phyloP scores from a whole-genome alignment of 768 basidiomycete species.

The Crepidotus variabilis region DNA sequence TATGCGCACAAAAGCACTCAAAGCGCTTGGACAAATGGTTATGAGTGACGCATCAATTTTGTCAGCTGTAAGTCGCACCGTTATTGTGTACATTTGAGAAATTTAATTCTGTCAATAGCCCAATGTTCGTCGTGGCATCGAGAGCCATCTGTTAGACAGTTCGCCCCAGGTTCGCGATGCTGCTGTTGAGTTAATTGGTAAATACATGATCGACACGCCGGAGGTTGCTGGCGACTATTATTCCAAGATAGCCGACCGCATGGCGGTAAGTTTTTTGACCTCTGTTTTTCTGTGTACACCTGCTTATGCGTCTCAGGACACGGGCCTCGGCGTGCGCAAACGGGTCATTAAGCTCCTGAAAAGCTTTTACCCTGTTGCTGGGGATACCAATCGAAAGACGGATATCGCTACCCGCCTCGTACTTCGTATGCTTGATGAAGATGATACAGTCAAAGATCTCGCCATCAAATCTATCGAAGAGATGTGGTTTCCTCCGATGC shows the following conservation, averaged over 20 bases:
- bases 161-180: slow-evolving; percentile 96
- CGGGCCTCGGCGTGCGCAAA: slow-evolving; percentile 90
- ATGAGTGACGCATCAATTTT: slow-evolving; percentile 86
- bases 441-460: slow-evolving; percentile 92
- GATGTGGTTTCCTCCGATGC: slow-evolving; percentile 68
- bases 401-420: slow-evolving; percentile 85
- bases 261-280: slow-evolving; percentile 58
- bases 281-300: not conserved
- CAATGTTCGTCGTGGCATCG: slow-evolving; percentile 82
- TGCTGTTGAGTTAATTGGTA: slow-evolving; percentile 96
- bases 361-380: slow-evolving; percentile 67
- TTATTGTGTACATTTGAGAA: not conserved
- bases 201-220: slow-evolving; percentile 88
- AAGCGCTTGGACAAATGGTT: slow-evolving; percentile 85
- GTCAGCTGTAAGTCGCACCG: slow-evolving; percentile 49
- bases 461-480: slow-evolving; percentile 89
- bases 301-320: slow-evolving; percentile 56
- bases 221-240: slow-evolving; percentile 91
- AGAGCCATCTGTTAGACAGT: slow-evolving; percentile 84
- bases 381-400: slow-evolving; percentile 54
- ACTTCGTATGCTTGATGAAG: slow-evolving; percentile 85
- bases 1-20: slow-evolving; percentile 91
- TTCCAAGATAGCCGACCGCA: slow-evolving; percentile 80
- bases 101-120: slow-evolving; percentile 33
- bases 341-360: slow-evolving; percentile 94